A percentile compares a stretch with the other conserved stretches of the same genome.
Conservation (phyloP, 495 filamentous ascomycete genomes). For the Penicillium ucsense region DNA sequence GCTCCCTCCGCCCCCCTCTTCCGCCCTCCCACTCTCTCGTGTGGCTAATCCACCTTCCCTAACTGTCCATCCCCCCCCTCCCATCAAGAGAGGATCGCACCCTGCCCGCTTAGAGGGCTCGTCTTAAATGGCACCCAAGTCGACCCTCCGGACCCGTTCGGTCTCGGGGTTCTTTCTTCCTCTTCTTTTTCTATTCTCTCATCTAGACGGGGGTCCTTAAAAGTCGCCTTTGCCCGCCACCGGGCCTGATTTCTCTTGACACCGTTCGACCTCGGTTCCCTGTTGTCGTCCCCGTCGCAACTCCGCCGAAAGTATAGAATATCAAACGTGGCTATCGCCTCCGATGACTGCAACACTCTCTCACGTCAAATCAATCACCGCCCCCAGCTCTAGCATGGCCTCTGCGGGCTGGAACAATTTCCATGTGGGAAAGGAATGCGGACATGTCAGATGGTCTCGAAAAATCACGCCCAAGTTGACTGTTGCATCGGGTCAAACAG, state of each 20-base stretch:
- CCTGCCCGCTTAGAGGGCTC: background rate
- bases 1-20: no score
- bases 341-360: conserved; percentile 13
- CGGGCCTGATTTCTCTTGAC: no score
- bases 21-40: no score
- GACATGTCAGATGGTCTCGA: conserved; percentile 41
- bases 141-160: background rate
- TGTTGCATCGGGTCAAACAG: conserved; percentile 33
- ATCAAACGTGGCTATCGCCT: background rate
- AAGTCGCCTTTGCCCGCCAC: no score
- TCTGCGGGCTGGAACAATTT: conserved; percentile 18
- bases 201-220: no score
- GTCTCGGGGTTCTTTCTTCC: background rate
- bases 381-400: conserved; percentile 6
- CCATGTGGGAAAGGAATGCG: conserved; percentile 30
- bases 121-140: conserved; percentile 4
- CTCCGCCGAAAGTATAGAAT: no score
- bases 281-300: no score
- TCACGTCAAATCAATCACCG: conserved; percentile 15
- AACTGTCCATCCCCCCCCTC: conserved; percentile 12
- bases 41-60: conserved; percentile 19
- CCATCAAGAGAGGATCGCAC: conserved; percentile 9
- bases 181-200: background rate
- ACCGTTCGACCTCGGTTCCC: no score
- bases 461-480: conserved; percentile 34